Evolutionary conservation across 2,329 filamentous ascomycete species (phyloP).

Genomic region (Emmonsiellopsis sp.): DNA sequence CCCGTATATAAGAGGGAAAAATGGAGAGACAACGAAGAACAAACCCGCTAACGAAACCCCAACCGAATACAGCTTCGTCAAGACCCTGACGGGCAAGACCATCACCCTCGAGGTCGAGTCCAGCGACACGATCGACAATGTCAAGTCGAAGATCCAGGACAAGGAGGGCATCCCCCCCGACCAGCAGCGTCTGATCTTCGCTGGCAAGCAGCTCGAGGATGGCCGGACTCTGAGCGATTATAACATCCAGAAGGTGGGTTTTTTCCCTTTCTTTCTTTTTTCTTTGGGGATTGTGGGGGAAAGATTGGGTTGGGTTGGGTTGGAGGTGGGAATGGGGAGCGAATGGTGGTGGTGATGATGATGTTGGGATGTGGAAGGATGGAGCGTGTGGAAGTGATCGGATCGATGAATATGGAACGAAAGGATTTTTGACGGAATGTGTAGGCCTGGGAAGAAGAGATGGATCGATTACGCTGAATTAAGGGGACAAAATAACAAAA

Average conservation of each 20-base stretch:
- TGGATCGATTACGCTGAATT: too few relatives aligned
- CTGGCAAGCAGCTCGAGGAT: constrained; percentile 54
- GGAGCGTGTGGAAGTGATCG: too few relatives aligned
- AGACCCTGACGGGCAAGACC: constrained; percentile 67
- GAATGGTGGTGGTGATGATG: neutral
- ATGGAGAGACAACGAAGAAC: neutral
- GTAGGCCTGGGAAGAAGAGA: too few relatives aligned
- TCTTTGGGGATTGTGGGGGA: neutral
- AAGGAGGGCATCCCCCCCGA: constrained; percentile 70
- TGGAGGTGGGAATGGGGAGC: neutral
- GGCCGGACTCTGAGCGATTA: constrained; percentile 45
- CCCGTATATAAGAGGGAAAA: neutral
- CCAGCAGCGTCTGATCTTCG: constrained; percentile 62
- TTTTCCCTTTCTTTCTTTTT: constrained; percentile 55
- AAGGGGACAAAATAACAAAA: too few relatives aligned
- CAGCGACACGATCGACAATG: constrained; percentile 61
- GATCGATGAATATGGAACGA: too few relatives aligned
- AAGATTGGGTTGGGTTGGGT: neutral
- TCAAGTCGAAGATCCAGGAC: constrained; percentile 66
- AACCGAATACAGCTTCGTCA: constrained; percentile 49
- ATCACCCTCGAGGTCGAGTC: constrained; percentile 60
- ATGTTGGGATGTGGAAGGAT: too few relatives aligned
- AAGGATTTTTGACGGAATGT: too few relatives aligned
- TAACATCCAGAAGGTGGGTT: constrained; percentile 52
- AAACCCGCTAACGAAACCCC: constrained; percentile 5